Conservation (phyloP, 2,329 filamentous ascomycete genomes). For the Zymoseptoria passerinii region DNA sequence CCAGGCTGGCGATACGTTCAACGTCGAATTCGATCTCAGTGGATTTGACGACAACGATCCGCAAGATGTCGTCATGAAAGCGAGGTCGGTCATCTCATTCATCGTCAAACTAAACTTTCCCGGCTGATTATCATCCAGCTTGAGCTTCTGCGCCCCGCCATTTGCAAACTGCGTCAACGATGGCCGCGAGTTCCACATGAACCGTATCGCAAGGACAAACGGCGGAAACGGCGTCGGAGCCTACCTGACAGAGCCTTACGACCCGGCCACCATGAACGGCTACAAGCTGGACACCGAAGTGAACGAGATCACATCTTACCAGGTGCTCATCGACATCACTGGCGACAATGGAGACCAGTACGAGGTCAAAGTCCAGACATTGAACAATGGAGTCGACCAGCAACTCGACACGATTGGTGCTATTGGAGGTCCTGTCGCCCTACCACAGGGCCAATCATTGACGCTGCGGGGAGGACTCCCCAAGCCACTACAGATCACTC, state of each 20-base stretch:
- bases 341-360: constrained; percentile 3
- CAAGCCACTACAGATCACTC: background rate
- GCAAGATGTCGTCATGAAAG: constrained; percentile 1
- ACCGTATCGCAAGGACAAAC: background rate
- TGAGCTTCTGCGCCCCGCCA: constrained; percentile 1
- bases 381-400: background rate
- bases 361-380: constrained; percentile 1
- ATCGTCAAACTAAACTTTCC: background rate
- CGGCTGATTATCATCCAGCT: background rate
- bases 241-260: constrained; percentile 1
- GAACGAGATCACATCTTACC: constrained; percentile 2
- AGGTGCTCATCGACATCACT: constrained; percentile 4
- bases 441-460: background rate
- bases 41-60: constrained; percentile 4
- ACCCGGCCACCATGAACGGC: background rate
- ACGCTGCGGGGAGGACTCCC: constrained; percentile 1
- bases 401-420: background rate
- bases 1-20: constrained; percentile 5
- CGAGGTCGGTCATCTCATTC: background rate
- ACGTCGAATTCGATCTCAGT: constrained; percentile 6
- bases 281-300: constrained; percentile 5
- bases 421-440: background rate
- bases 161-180: constrained; percentile 6
- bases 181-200: constrained; percentile 7
- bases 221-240: background rate